phyloP scores from a whole-genome alignment of 345 rosid species.

The Populus pruinosa region DNA sequence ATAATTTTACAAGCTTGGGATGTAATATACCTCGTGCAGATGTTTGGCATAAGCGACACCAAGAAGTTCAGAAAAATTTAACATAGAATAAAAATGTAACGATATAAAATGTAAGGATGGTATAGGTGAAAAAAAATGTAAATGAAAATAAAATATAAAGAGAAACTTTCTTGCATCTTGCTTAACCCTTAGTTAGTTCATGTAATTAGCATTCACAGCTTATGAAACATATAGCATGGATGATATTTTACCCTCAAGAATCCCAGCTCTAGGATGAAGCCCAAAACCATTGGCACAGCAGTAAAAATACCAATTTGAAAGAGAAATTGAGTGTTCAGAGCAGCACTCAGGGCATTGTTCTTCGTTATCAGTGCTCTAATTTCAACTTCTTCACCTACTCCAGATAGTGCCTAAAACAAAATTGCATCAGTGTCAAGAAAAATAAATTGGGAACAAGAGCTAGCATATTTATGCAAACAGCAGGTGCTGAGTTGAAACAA shows the following conservation, averaged over 20 bases:
- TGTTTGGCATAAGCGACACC: neutral
- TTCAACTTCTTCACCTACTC: constrained; percentile 71
- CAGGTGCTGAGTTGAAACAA: neutral
- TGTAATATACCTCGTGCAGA: too few species aligned
- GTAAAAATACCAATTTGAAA: constrained; percentile 91
- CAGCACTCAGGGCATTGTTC: constrained; percentile 72
- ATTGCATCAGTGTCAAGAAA: neutral
- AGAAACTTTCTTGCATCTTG: neutral
- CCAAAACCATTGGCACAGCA: constrained; percentile 96
- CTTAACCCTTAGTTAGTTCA: constrained; percentile 5
- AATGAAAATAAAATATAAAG: neutral
- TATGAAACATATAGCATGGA: neutral
- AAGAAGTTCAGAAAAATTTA: neutral
- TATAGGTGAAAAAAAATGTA: neutral
- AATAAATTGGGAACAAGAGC: neutral
- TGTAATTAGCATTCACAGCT: neutral
- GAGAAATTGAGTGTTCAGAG: constrained; percentile 92
- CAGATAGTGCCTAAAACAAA: constrained; percentile 78
- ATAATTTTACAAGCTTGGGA: too few species aligned
- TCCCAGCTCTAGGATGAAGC: constrained; percentile 64
- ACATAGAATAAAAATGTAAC: neutral
- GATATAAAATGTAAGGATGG: neutral
- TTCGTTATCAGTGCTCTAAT: constrained; percentile 50
- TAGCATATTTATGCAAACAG: neutral
- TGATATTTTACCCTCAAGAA: constrained; percentile 48